phyloP scores from a whole-genome alignment of 768 basidiomycete species.

The Coprinopsis sp. region DNA sequence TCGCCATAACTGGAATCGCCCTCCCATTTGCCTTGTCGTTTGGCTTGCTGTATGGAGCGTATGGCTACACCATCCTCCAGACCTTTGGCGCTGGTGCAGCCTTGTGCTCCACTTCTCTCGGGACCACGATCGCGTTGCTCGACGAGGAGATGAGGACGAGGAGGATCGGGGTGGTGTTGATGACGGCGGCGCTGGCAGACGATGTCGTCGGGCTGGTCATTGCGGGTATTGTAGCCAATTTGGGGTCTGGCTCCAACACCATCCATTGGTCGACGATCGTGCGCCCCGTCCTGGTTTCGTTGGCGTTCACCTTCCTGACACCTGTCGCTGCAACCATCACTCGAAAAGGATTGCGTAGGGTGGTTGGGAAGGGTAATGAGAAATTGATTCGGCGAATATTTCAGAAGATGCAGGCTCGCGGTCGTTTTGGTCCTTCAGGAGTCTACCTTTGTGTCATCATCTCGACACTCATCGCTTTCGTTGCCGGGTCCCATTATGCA shows the following conservation, averaged over 20 bases:
- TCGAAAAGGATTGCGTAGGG: neutral
- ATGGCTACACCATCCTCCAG: conserved; percentile 37
- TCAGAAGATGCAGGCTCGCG: too few species aligned
- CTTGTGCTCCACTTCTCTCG: conserved; percentile 59
- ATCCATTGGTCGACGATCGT: conserved; percentile 36
- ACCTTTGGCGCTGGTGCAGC: conserved; percentile 61
- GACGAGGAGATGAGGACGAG: conserved; percentile 43
- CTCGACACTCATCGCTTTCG: conserved; percentile 36
- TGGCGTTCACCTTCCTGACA: conserved; percentile 42
- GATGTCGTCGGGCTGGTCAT: conserved; percentile 61
- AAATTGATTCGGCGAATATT: too few species aligned
- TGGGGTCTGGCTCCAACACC: conserved; percentile 21
- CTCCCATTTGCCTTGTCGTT: conserved; percentile 48
- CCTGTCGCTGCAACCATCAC: conserved; percentile 25
- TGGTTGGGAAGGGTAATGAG: too few species aligned
- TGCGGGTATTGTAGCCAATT: conserved; percentile 44
- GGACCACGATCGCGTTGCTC: conserved; percentile 62
- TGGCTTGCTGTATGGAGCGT: conserved; percentile 38
- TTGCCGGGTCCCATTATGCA: conserved; percentile 45
- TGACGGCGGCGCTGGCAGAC: conserved; percentile 61
- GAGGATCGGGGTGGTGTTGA: conserved; percentile 50
- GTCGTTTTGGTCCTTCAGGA: neutral
- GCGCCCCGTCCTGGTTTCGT: conserved; percentile 51
- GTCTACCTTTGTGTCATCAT: conserved; percentile 35
- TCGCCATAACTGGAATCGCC: conserved; percentile 48